Percentiles rank a stretch among this genome's conserved stretches.
phyloP scores from a whole-genome alignment of 2,329 filamentous ascomycete species.

The Apiospora malaysiana region DNA sequence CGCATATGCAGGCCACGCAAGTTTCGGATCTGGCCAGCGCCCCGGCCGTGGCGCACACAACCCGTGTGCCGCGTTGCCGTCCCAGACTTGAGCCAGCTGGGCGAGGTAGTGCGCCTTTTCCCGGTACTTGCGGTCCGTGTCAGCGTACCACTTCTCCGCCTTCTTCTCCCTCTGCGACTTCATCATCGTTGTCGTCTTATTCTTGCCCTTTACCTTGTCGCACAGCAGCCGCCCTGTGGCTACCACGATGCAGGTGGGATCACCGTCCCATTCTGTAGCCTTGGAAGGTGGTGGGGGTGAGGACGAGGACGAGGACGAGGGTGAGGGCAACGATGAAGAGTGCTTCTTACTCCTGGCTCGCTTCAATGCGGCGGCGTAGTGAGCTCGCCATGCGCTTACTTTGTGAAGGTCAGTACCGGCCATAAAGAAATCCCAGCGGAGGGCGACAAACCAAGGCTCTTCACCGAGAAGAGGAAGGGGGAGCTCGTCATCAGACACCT shows the following conservation, averaged over 20 bases:
- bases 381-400: background rate
- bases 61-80: conserved; percentile 13
- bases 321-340: background rate
- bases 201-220: background rate
- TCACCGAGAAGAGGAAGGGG: background rate
- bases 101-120: conserved; percentile 3
- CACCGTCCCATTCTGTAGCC: background rate
- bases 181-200: background rate
- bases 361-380: background rate
- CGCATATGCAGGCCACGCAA: background rate
- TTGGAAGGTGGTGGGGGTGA: too few relatives aligned
- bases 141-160: background rate
- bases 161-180: background rate
- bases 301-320: background rate
- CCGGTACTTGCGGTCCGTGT: background rate
- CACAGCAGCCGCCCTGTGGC: too few relatives aligned
- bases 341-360: background rate
- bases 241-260: background rate
- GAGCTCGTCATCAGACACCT: background rate
- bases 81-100: conserved; percentile 29
- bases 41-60: conserved; percentile 26
- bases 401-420: background rate
- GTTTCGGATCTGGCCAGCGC: background rate
- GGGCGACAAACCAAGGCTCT: background rate
- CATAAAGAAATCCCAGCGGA: conserved; percentile 1